Base-by-base conservation (phyloP, 2,329 filamentous ascomycete genomes). In the Magnaporthiopsis incrustans region DNA sequence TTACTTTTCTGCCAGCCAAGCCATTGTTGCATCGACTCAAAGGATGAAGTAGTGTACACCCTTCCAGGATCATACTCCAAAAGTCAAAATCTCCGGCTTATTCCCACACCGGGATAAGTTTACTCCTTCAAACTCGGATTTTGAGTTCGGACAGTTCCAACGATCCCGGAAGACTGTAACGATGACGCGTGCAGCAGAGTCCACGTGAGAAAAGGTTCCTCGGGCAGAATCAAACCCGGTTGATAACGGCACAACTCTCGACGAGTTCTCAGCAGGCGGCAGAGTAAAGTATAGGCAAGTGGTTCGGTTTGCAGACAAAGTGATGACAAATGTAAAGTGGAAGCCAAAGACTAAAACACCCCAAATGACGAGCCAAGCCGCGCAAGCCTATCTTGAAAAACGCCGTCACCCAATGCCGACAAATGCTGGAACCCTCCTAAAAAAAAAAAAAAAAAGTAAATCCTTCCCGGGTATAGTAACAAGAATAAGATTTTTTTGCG, bases 401-500 rank as follows among this genome's bases (percentile, higher is more conserved):
- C 64, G 64, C 64, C 64, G 44, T 61, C n/a, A 60, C 60, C 60
- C 64, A 27, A 57, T 59, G 59, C 63, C 64, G 18, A 10, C n/a
- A 25, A 53, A 53, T 53, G 44, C 44, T 53, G 44, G 22, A 53
- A 14, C 22, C 18, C 44, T 22, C 59, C 30, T 30, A 30, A 30
- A 30, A 30, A 30, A 6, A 30, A 30, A 30, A 1, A 5, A 6
- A 30, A 30, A 30, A 30, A 30, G 4, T 61, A 60, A 27, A 64
- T 56, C 60, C 44, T 62, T 57, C 53, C 66, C 53, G 44, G 44
- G 44, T 53, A 53, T 53, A 53, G 44, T 53, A 53, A 53, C 44
- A 53, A 53, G 44, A 53, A 50, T 22, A 18, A 53, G n/a, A 22
- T n/a, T 11, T 50, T 63, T 64, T 60, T 30, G 50, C 57, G n/a